Conservation (phyloP, 495 filamentous ascomycete genomes). For the Tuber melanosporum region DNA sequence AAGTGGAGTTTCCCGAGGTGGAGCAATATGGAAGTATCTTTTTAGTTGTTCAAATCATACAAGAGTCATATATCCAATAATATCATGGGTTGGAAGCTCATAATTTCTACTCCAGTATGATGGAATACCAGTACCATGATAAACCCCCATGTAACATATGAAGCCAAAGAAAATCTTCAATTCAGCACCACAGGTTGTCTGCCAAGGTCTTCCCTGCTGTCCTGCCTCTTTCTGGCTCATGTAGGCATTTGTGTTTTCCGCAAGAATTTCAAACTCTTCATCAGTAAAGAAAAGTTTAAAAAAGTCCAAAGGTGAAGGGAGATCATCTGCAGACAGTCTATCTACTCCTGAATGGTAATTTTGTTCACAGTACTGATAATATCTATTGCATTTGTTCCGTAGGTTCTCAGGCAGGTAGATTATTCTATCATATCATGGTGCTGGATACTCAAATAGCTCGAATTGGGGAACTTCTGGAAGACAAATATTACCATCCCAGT, state of each 20-base stretch:
- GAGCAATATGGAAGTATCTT: constrained; percentile 5
- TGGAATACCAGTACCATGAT: neutral
- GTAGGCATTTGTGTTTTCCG: neutral
- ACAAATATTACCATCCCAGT: neutral
- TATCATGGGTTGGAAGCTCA: neutral
- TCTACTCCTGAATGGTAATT: too few relatives aligned
- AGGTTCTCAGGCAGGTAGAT: neutral
- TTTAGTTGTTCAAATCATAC: neutral
- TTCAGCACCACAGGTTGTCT: neutral
- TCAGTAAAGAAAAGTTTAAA: constrained; percentile 5
- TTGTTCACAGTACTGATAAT: neutral
- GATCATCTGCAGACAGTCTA: neutral
- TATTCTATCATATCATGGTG: neutral
- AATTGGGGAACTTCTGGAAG: neutral
- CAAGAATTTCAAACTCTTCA: neutral
- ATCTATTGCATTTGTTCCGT: neutral
- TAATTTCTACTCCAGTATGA: constrained; percentile 1
- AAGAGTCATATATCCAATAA: neutral
- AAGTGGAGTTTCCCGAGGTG: fast-evolving
- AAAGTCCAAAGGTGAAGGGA: neutral
- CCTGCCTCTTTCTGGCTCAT: neutral
- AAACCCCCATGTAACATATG: constrained; percentile 5
- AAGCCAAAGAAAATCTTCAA: constrained; percentile 11
- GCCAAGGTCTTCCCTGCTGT: neutral
- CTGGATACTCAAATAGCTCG: neutral